Evolutionary conservation across 176 grass and related monocot species (phyloP).

Genomic region (Bolboschoenus planiculmis): DNA sequence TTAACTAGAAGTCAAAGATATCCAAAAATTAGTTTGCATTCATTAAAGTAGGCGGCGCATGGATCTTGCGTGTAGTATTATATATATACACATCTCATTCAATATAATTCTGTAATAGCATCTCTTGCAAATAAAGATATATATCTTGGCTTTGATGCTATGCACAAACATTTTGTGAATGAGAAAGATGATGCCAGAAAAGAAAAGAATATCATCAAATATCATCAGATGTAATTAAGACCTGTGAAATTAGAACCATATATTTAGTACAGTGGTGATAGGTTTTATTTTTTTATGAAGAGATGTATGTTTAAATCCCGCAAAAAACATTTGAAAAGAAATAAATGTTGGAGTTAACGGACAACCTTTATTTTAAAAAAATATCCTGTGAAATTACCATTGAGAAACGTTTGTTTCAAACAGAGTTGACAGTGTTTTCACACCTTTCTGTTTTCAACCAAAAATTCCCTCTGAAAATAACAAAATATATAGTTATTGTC

Average conservation of each 20-base stretch:
- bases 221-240: too few species aligned
- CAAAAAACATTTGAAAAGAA: too few species aligned
- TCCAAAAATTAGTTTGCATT: background rate
- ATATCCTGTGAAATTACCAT: too few species aligned
- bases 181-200: background rate
- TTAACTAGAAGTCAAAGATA: background rate
- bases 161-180: background rate
- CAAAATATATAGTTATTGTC: background rate
- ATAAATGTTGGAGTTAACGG: too few species aligned
- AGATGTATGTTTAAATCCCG: too few species aligned
- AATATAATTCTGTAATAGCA: background rate
- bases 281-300: too few species aligned
- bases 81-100: too few species aligned
- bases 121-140: background rate
- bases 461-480: background rate
- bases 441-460: background rate
- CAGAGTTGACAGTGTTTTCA: background rate
- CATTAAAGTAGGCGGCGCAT: background rate
- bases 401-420: background rate
- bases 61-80: background rate
- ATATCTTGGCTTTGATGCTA: background rate
- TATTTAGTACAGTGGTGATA: too few species aligned
- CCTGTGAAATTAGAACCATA: too few species aligned
- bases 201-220: background rate
- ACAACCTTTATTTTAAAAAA: too few species aligned